These are phyloP conservation scores for Vigna unguiculata DNA, from an alignment of 306 rosid genomes.

Conservation along the genomic window DNA sequence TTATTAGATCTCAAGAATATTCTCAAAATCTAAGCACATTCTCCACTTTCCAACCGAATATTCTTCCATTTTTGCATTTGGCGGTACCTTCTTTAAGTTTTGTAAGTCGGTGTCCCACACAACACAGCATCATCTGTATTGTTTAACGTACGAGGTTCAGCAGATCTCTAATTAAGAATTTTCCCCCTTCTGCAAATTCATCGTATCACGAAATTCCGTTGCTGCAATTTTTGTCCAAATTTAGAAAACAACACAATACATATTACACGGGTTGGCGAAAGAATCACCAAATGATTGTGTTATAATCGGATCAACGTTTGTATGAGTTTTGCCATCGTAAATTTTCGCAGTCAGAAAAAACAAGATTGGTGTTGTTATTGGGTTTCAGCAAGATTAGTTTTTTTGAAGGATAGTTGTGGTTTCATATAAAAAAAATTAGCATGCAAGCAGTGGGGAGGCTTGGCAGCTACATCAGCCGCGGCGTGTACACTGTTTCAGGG, in stretches of 20 bases:
- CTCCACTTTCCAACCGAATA: slow-evolving; percentile 41
- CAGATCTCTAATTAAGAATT: not conserved
- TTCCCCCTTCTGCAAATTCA: not conserved
- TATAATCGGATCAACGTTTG: not conserved
- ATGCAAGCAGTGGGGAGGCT: slow-evolving; percentile 86
- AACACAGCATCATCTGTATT: not conserved
- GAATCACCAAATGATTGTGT: not conserved
- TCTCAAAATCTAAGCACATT: slow-evolving; percentile 33
- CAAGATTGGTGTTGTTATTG: too few species aligned
- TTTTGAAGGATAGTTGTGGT: not conserved
- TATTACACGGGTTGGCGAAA: not conserved
- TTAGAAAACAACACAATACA: not conserved
- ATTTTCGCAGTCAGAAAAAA: not conserved
- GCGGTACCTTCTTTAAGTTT: slow-evolving; percentile 22
- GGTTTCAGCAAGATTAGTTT: not conserved
- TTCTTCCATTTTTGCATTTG: slow-evolving; percentile 14
- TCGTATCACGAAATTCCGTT: too few species aligned
- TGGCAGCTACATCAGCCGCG: slow-evolving; percentile 70
- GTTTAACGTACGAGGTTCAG: not conserved
- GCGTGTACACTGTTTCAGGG: slow-evolving; percentile 76
- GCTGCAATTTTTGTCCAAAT: too few species aligned
- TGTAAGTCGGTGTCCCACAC: not conserved
- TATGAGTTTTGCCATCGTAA: slow-evolving; percentile 44
- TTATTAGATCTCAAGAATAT: slow-evolving; percentile 25
- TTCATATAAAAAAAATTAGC: not conserved